Conservation (phyloP, 441 rosid species). For the Kokia cookei region DNA sequence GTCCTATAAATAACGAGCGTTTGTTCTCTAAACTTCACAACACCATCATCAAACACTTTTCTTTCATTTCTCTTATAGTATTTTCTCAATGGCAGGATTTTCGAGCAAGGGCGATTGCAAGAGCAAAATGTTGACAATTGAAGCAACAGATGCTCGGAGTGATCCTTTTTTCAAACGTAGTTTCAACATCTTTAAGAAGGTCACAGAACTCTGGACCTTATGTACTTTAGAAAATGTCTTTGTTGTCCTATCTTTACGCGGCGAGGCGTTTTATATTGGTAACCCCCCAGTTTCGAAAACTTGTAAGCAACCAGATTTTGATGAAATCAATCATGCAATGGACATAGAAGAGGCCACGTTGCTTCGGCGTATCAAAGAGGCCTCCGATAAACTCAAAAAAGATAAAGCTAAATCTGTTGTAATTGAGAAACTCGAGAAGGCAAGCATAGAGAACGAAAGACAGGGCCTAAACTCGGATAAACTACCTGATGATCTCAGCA, state of each 20-base stretch:
- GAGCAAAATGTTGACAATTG: not conserved
- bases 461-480: not conserved
- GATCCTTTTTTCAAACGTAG: not conserved
- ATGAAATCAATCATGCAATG: not conserved
- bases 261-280: not conserved
- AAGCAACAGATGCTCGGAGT: not conserved
- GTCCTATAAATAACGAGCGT: conserved; percentile 13
- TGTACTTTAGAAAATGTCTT: conserved; percentile 2
- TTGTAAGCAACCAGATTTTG: not conserved
- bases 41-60: not conserved
- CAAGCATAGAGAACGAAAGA: not conserved
- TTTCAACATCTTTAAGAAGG: not conserved
- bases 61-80: not conserved
- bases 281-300: not conserved
- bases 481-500: conserved; percentile 14
- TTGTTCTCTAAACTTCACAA: conserved; percentile 3
- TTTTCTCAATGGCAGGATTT: not conserved
- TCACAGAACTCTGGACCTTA: conserved; percentile 4
- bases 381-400: conserved; percentile 3
- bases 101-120: not conserved
- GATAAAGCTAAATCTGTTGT: conserved; percentile 14
- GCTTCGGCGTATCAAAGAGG: conserved; percentile 11
- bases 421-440: not conserved
- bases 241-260: not conserved
- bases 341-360: conserved; percentile 9